Base-by-base conservation (phyloP, 2,329 filamentous ascomycete species). In the Lachnellula subtilissima region DNA sequence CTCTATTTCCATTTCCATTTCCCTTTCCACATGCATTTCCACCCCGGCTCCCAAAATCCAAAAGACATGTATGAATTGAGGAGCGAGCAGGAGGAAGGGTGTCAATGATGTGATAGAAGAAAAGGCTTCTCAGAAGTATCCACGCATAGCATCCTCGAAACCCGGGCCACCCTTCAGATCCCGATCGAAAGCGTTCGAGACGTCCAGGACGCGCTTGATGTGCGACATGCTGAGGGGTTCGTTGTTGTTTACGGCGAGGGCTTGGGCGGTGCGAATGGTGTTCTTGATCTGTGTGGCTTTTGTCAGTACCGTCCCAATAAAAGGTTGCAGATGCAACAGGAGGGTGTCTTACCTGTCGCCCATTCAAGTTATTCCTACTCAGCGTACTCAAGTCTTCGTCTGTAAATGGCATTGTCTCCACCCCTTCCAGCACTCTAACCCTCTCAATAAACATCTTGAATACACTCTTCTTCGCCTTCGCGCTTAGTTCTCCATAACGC, bases 391-490 rank as follows among this genome's bases (percentile, higher is more conserved):
- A 85, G 67, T 95, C 88, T 8, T 82, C 79, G 3, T 89, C 84
- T 2, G 75, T 78, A 66, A 92, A 87, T 0, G 76, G 72, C 63
- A 84, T 81, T 1, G 82, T 76, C 59, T 82, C 76, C 15, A 84
- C 72, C 51, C 82, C 82, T 56, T 89, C 85, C 47, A 85, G 80
- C 14, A 82, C 76, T 36, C 81, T 79, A 3, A 92, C 89, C 36
- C 85, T 83, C 56, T 87, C 84, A 40, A 96, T 77, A 72, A 96
- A 95, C 73, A 91, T 86, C 72, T 86, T 86, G 84, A 93, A 96
- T 47, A 96, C 88, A 58, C 83, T 80, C 64, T 85, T 86, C 73
- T 88, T 88, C 11, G 91, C 90, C 65, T 87, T 86, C 5, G 75
- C 71, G 40, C 84, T 85, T 8, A 96, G 78, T 49, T 87, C 84